phyloP scores from a whole-genome alignment of 2,329 filamentous ascomycete species.

The Neurospora sp. region DNA sequence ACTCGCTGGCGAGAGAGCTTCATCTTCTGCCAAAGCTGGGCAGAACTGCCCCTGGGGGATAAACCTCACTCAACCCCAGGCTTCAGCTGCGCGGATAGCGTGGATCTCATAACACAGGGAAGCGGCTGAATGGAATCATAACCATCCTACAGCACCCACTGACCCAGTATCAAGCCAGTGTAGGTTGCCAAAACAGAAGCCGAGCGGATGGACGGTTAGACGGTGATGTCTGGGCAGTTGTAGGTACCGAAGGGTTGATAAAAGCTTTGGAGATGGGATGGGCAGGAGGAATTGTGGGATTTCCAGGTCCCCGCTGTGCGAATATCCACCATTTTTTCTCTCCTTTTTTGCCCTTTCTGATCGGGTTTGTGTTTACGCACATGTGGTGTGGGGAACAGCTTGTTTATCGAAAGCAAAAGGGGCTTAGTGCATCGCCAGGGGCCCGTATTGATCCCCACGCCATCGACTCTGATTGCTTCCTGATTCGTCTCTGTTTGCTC shows the following conservation, averaged over 20 bases:
- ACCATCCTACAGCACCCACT: neutral
- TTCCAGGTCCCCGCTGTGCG: neutral
- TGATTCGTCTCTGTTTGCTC: slow-evolving; percentile 1
- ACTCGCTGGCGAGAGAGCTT: neutral
- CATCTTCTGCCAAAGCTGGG: neutral
- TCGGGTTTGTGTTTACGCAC: slow-evolving; percentile 14
- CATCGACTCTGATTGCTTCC: slow-evolving; percentile 9
- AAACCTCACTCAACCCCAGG: neutral
- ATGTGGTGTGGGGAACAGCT: slow-evolving; percentile 14
- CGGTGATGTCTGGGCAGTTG: neutral
- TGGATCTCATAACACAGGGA: neutral
- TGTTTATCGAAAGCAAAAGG: slow-evolving; percentile 18
- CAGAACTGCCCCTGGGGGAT: neutral
- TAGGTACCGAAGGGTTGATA: neutral
- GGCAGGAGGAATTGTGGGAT: neutral
- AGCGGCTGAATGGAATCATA: neutral
- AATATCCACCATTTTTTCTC: neutral
- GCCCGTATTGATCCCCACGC: slow-evolving; percentile 8
- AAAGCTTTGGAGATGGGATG: neutral
- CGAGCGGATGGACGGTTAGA: neutral
- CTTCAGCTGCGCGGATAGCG: neutral
- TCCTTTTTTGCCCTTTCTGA: neutral
- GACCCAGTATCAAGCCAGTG: neutral
- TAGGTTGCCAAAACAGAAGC: neutral
- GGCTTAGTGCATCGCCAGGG: slow-evolving; percentile 12